Conservation (phyloP, 768 basidiomycete genomes). For the Tephrocybe sp. region DNA sequence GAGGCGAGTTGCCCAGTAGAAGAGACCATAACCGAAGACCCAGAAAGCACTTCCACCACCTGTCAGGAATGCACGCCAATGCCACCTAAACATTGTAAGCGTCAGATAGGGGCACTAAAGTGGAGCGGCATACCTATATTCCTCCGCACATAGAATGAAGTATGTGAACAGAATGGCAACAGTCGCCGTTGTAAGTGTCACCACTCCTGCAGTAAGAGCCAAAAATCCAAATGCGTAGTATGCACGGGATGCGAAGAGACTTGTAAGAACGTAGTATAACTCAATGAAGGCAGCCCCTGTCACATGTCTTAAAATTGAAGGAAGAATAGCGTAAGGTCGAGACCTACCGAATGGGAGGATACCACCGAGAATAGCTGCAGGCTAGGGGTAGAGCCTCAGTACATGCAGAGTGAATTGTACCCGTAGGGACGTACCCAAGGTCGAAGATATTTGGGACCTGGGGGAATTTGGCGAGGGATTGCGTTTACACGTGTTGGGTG, state of each 20-base stretch:
- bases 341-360: conserved; percentile 83
- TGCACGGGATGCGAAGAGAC: conserved; percentile 86
- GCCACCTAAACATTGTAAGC: conserved; percentile 62
- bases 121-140: conserved; percentile 65
- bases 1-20: conserved; percentile 87
- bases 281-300: conserved; percentile 94
- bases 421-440: conserved; percentile 59
- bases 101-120: too few relatives aligned
- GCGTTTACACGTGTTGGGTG: conserved; percentile 89
- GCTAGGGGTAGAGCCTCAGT: conserved; percentile 31
- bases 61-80: conserved; percentile 91
- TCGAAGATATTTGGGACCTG: conserved; percentile 77
- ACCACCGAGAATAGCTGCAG: conserved; percentile 79
- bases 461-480: conserved; percentile 96
- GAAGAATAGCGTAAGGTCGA: neutral
- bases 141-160: conserved; percentile 91
- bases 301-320: conserved; percentile 4
- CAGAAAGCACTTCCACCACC: conserved; percentile 94
- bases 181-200: conserved; percentile 86
- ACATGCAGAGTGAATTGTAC: neutral
- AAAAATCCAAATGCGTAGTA: conserved; percentile 98
- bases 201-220: conserved; percentile 81
- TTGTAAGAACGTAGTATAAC: conserved; percentile 88
- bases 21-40: conserved; percentile 85
- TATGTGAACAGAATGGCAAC: conserved; percentile 88